Percentiles rank a stretch among this genome's conserved stretches.
These are phyloP conservation scores for Erysimum cheiranthoides DNA, from an alignment of 345 rosid species.

Conservation along the genomic window DNA sequence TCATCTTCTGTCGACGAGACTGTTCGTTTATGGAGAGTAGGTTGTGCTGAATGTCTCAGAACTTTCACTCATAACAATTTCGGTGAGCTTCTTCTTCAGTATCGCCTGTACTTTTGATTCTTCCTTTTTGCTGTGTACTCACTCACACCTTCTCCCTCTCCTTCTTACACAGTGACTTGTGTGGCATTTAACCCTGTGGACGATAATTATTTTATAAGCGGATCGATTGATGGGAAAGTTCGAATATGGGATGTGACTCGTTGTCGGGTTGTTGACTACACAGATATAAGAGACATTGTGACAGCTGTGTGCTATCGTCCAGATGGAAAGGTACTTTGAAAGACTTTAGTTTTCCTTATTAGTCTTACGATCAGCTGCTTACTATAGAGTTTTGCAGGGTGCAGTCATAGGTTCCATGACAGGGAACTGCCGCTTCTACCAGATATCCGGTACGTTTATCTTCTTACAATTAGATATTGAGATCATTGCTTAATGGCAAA, in stretches of 20 bases:
- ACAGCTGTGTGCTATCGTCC: constrained; percentile 72
- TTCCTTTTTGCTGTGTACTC: neutral
- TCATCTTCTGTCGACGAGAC: constrained; percentile 73
- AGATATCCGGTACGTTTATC: constrained; percentile 53
- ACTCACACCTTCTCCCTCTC: neutral
- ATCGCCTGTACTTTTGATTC: constrained; percentile 1
- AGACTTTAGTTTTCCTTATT: neutral
- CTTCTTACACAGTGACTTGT: constrained; percentile 59
- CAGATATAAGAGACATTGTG: constrained; percentile 64
- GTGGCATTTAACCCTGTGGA: constrained; percentile 66
- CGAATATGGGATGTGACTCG: constrained; percentile 73
- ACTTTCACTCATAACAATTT: constrained; percentile 68
- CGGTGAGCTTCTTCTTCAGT: constrained; percentile 46
- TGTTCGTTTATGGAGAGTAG: constrained; percentile 74
- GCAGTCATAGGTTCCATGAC: constrained; percentile 68
- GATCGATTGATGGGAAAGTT: constrained; percentile 76
- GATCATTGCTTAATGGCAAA: neutral
- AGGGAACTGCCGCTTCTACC: constrained; percentile 67
- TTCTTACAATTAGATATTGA: neutral
- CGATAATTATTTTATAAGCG: constrained; percentile 64
- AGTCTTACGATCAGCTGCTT: neutral
- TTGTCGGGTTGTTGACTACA: constrained; percentile 65
- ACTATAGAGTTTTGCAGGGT: constrained; percentile 52
- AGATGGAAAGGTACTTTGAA: constrained; percentile 60
- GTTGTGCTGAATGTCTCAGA: constrained; percentile 55